A percentile compares a stretch with the other conserved stretches of the same genome.
These are phyloP conservation scores for Apiotrichum brassicae DNA, from an alignment of 1,284 basidiomycete genomes.

Conservation along the genomic window DNA sequence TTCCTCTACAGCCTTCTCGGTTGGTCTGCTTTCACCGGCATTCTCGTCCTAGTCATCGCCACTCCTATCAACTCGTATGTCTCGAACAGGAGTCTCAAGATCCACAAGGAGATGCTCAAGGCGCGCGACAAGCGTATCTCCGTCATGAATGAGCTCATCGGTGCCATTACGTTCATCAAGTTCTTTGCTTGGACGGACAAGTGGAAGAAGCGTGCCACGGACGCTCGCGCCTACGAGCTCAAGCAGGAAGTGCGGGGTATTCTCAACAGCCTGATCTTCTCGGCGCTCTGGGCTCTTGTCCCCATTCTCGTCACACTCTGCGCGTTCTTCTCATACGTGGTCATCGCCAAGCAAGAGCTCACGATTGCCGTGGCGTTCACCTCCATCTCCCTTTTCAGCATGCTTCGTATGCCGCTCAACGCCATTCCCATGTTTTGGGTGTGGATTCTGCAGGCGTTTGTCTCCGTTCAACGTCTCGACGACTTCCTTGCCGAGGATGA, in stretches of 20 bases:
- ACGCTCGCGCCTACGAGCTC: constrained; percentile 41
- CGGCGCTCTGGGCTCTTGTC: constrained; percentile 27
- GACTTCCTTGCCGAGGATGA: constrained; percentile 78
- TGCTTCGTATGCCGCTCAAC: constrained; percentile 53
- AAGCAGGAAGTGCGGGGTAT: constrained; percentile 16
- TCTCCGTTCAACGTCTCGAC: constrained; percentile 72
- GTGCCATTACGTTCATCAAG: constrained; percentile 49
- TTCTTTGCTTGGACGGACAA: constrained; percentile 47
- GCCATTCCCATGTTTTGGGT: constrained; percentile 36
- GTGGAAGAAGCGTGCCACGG: constrained; percentile 41
- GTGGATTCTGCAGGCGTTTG: constrained; percentile 54
- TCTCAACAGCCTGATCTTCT: background rate
- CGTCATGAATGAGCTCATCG: constrained; percentile 76
- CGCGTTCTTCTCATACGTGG: constrained; percentile 46
- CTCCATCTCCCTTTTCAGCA: constrained; percentile 45
- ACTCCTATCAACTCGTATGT: constrained; percentile 54
- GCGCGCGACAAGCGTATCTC: constrained; percentile 79
- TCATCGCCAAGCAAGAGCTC: constrained; percentile 43
- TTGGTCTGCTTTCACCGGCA: constrained; percentile 74
- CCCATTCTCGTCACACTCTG: constrained; percentile 46
- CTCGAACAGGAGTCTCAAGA: constrained; percentile 57
- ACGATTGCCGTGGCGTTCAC: constrained; percentile 48
- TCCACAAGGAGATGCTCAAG: constrained; percentile 64
- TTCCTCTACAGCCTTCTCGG: constrained; percentile 82
- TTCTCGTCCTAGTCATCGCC: constrained; percentile 64